phyloP scores from a whole-genome alignment of 202 grass and related monocot genomes.

The Panicum hallii region DNA sequence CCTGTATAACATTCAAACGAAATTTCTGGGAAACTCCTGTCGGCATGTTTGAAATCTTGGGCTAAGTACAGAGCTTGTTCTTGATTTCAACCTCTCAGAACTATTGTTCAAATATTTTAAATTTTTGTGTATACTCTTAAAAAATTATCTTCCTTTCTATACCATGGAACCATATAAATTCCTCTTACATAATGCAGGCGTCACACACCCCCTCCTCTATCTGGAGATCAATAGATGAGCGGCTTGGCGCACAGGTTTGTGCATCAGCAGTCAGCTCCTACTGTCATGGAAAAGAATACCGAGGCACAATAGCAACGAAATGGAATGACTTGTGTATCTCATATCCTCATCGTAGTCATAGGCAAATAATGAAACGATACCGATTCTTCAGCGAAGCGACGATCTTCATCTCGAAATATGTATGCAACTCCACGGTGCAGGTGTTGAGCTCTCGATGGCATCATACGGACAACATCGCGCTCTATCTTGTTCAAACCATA shows the following conservation, averaged over 20 bases:
- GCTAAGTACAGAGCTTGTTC: neutral
- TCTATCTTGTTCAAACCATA: neutral
- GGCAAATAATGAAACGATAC: neutral
- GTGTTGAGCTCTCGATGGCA: neutral
- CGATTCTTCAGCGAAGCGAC: neutral
- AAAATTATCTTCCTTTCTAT: neutral
- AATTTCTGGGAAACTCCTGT: neutral
- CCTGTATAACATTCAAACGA: neutral
- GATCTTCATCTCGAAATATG: neutral
- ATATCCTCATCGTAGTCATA: neutral
- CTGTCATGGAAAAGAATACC: neutral
- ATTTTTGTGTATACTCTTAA: neutral
- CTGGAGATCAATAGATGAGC: conserved; percentile 14
- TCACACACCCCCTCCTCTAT: neutral
- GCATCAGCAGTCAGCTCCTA: neutral
- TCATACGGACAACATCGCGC: neutral
- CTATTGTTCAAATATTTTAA: neutral
- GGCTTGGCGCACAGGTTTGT: neutral
- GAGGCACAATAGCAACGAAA: neutral
- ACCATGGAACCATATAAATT: conserved; percentile 20
- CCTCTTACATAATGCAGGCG: conserved; percentile 26
- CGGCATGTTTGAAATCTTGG: neutral
- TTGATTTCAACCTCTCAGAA: neutral
- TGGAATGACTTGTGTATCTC: neutral
- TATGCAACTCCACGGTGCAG: neutral